Base-by-base conservation (phyloP, 192 early-diverging fungal genomes). In the Rhizophagus clarus region DNA sequence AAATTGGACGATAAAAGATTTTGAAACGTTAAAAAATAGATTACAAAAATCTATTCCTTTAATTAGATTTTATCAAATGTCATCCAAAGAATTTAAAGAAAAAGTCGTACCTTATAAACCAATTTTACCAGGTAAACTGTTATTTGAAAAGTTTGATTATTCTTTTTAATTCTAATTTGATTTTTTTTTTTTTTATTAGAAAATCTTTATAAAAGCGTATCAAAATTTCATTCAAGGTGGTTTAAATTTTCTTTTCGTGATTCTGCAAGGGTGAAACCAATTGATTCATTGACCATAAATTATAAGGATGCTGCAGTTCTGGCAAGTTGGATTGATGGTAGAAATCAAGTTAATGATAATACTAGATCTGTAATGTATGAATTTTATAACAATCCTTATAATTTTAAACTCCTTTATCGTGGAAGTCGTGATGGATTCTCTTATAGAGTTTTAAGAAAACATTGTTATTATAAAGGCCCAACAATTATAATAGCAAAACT, bases 31-130 rank as follows among this genome's bases (percentile, higher is more conserved):
- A 34, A 26, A 51, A 28, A 34, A 32, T 17, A 68, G 24, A 22
- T 31, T 78, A 28, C 26, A 2, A 20, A 51, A 78, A 69, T 69
- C 22, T 28, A 60, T 78, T 56, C 24, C 11, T 31, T 69, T 56
- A 47, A 69, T 78, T 28, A 66, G 77, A 60, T 78, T 64, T 78
- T 56, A 12, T 67, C 26, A 70, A 28, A 78, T 78, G n/a, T 78
- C 77, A 8, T 49, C 20, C 1, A n/a, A 28, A 28, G 77, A 78
- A 29, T 78, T 34, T 69, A 49, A 40, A 37, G 47, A 67, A 32
- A 20, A 67, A 4, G 77, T 78, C 22, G 51, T 28, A 68, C 77
- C 77, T 49, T 78, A 60, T 56, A 29, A 56, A 51, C 0, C 2
- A 56, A 49, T 78, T 51, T 17, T 78, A 29, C 77, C 77, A 51